phyloP scores from a whole-genome alignment of 1,139 yeast species.

The Taphrina deformans region DNA sequence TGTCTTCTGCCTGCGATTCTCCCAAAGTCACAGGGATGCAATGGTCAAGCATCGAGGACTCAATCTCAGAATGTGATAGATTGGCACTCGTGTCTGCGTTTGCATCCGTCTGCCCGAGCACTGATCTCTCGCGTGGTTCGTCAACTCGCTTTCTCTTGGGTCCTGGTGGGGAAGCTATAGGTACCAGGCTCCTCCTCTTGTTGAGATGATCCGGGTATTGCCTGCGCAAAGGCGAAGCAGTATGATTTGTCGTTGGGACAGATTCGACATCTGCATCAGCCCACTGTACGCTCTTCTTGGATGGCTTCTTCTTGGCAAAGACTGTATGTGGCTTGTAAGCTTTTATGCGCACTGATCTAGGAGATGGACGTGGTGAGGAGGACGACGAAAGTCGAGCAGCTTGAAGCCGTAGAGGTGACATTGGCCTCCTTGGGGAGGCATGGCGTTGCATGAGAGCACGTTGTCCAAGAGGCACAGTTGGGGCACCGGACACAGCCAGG shows the following conservation, averaged over 20 bases:
- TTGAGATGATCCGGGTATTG: background rate
- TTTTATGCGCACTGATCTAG: slow-evolving; percentile 4
- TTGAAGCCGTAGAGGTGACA: slow-evolving; percentile 14
- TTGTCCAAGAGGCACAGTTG: background rate
- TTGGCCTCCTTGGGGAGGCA: slow-evolving; percentile 12
- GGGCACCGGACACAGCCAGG: background rate
- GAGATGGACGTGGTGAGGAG: slow-evolving; percentile 28
- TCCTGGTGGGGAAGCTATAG: slow-evolving; percentile 25
- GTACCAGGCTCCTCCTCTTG: slow-evolving; percentile 27
- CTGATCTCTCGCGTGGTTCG: background rate
- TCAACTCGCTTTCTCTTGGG: slow-evolving; percentile 13
- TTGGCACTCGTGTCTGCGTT: slow-evolving; percentile 17
- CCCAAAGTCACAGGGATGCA: background rate
- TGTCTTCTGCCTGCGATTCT: background rate
- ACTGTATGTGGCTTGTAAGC: slow-evolving; percentile 18
- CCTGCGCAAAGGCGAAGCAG: slow-evolving; percentile 1
- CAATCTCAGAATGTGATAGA: background rate
- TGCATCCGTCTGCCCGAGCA: slow-evolving; percentile 5
- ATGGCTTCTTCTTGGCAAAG: slow-evolving; percentile 21
- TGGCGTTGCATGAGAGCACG: background rate
- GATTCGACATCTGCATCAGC: slow-evolving; percentile 3
- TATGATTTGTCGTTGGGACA: background rate
- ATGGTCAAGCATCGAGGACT: background rate
- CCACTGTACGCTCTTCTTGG: slow-evolving; percentile 30
- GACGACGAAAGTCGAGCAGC: slow-evolving; percentile 16